phyloP scores from a whole-genome alignment of 306 rosid genomes.

The Vigna nakashimae region DNA sequence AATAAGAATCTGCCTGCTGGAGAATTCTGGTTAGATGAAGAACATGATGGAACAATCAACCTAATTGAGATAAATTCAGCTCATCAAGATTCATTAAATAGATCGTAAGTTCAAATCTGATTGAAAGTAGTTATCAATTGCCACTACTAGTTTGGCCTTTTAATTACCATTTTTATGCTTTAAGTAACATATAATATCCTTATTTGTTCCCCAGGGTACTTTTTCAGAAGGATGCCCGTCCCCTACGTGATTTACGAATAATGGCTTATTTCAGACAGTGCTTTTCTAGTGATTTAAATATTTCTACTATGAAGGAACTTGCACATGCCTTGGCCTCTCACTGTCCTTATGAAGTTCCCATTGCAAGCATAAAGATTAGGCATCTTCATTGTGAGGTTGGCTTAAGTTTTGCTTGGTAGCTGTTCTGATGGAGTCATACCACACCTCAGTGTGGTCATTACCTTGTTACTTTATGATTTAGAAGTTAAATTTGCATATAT shows the following conservation, averaged over 20 bases:
- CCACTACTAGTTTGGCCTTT: conserved; percentile 20
- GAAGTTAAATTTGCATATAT: conserved; percentile 17
- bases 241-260: conserved; percentile 72
- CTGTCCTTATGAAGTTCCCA: conserved; percentile 90
- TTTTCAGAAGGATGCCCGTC: conserved; percentile 75
- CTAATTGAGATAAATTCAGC: conserved; percentile 80
- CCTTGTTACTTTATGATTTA: conserved; percentile 24
- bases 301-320: conserved; percentile 81
- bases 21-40: conserved; percentile 74
- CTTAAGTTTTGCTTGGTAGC: conserved; percentile 39
- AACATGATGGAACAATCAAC: conserved; percentile 46
- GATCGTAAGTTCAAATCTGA: conserved; percentile 70
- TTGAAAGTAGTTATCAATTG: conserved; percentile 24
- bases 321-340: conserved; percentile 85
- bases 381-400: conserved; percentile 84
- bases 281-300: conserved; percentile 63
- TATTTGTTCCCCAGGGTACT: conserved; percentile 58
- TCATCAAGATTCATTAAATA: conserved; percentile 70
- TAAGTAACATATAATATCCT: conserved; percentile 18
- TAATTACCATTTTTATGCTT: conserved; percentile 1
- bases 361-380: conserved; percentile 73
- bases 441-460: not conserved
- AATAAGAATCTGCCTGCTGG: conserved; percentile 87
- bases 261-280: conserved; percentile 93
- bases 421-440: conserved; percentile 7